Base-by-base conservation (phyloP, 139 green algal genomes). In the Raphidocelis subcapitata region DNA sequence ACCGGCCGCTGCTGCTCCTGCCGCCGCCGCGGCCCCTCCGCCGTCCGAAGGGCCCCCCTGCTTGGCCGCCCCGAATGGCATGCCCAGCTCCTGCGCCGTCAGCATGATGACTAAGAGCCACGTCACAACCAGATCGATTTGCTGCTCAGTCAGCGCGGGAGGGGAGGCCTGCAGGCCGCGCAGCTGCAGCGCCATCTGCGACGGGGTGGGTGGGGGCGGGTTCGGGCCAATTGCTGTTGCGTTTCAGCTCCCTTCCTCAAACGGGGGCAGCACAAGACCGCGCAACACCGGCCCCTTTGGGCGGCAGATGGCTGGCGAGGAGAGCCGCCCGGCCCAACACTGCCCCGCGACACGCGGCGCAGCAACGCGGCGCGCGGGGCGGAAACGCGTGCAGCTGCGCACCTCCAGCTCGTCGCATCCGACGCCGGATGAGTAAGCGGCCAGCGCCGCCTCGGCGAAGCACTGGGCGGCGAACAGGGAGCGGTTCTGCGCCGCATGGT, bases 401-500 rank as follows among this genome's bases (percentile, higher is more conserved):
- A 69, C n/a, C 57, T 87, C 67, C 12, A 86, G 56, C 21, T 79
- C 74, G 29, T 86, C 75, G 23, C 85, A 36, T 0, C 41, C 74
- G 24, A 77, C 41, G 12, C 85, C 85, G 15, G 66, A 16, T 2
- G 59, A 55, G 49, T 87, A 89, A 36, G 74, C 67, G 1, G 86
- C 72, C 1, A 91, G 33, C 21, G 87, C 70, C n/a, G 75, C 80
- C 73, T 93, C 88, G 32, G 90, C 84, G 29, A 93, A 67, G 67
- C 88, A 93, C 74, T 85, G 80, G 18, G 88, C 82, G 5, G 86
- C 84, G 28, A 92, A 78, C 26, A 93, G 80, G 2, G 67, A 82
- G 44, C 83, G 66, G 68, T 81, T 84, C 35, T 80, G 79, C 24
- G 51, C 74, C 1, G 85, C 88, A 32, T 76, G 77, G 56, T 65